Percentiles rank a stretch among this genome's conserved stretches.
Conservation (phyloP, 225 moss, liverwort and hornwort genomes). For the Straminergon stramineum region DNA sequence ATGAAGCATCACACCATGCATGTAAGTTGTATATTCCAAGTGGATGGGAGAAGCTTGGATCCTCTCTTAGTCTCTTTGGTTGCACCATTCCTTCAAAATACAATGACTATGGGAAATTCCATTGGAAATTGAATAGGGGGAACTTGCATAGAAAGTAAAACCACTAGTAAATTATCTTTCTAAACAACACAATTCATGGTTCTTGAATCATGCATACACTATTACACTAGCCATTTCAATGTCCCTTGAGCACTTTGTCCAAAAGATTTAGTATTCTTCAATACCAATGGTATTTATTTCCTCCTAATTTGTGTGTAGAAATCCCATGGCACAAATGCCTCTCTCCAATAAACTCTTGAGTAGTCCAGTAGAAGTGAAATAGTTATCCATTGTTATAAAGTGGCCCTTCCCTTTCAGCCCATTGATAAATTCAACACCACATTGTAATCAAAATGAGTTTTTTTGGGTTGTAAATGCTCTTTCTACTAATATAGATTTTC, state of each 20-base stretch:
- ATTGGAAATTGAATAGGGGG: too few species aligned
- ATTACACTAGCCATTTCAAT: too few species aligned
- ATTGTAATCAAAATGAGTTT: fast-evolving
- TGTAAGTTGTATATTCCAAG: too few species aligned
- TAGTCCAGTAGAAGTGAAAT: not conserved
- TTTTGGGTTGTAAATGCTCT: not conserved
- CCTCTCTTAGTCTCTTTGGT: too few species aligned
- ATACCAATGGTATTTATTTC: not conserved
- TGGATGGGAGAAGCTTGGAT: too few species aligned
- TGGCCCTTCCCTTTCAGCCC: not conserved
- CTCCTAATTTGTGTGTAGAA: fast-evolving
- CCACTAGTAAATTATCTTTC: too few species aligned
- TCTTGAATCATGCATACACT: too few species aligned
- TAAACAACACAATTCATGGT: too few species aligned
- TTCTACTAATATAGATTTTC: not conserved
- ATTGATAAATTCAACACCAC: not conserved
- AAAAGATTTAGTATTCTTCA: not conserved
- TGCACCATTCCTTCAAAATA: too few species aligned
- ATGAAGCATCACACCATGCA: too few species aligned
- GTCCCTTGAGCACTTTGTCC: not conserved
- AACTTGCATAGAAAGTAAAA: too few species aligned
- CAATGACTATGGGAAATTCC: too few species aligned
- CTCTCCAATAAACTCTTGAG: not conserved
- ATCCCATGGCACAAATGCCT: not conserved
- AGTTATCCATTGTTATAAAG: not conserved